Evolutionary conservation across 257 asterid species (phyloP), one percentile per base, ranked within the genome.

Genomic region (Solanum gandarillasii): DNA sequence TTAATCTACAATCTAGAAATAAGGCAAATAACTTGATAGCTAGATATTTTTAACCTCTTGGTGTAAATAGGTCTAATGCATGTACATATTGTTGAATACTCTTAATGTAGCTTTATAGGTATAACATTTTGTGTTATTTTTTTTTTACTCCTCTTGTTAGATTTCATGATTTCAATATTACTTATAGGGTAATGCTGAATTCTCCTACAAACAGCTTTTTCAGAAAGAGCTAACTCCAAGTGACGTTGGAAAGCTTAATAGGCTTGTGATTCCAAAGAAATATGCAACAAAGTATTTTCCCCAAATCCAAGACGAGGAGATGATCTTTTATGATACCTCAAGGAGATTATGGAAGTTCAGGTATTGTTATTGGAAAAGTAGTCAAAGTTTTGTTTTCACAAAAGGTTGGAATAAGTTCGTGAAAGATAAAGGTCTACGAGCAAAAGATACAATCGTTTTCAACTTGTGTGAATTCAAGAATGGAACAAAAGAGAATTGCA

Each of bases 351-450:
- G 98, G 99, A 93, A 90, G 70, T 94, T 96, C 21, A 90, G 96
- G 3, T 95, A 94, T 32, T 94, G 99, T 36, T 95, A 93, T 34
- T 96, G 98, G 99, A 92, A 89, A 86, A 96, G 98, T 34, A 95
- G 98, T 89, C 98, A 94, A 35, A 96, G 98, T 52, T 94, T 89
- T 41, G 98, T 94, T 70, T 94, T 96, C 90, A 95, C 98, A 1
- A 89, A 93, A 79, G 98, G 99, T 0, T 95, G 99, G 99, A 97
- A 93, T 68, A 70, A 92, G 20, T 96, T 95, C 52, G 96, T 92
- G 3, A 93, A 90, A 75, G 98, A 91, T 1, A 95, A 94, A 67
- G 89, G 91, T 21, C 13, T 96, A 60, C 90, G 58, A 46, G 87
- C 96, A 1, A 91, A 87, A 88, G 99, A 96, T 87, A 85, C 73